Conservation (phyloP, 345 rosid genomes). For the Pugionium dolabratum region DNA sequence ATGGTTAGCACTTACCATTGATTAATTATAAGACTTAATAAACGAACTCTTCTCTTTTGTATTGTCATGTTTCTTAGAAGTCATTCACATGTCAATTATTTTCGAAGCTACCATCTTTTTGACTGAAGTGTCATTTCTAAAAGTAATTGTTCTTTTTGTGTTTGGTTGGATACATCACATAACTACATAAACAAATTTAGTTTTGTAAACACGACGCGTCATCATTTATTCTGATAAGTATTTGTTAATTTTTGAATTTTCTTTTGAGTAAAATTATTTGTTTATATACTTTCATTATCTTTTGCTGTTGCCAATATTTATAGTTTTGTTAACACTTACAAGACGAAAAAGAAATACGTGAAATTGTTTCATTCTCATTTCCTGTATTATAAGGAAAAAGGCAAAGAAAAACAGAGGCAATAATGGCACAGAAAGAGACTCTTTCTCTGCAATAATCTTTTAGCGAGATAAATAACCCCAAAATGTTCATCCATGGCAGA, state of each 20-base stretch:
- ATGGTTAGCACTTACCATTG: neutral
- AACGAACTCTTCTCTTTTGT: neutral
- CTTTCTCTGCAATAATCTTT: constrained; percentile 4
- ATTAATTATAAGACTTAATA: constrained; percentile 13
- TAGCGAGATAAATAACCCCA: neutral
- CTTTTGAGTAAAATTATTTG: neutral
- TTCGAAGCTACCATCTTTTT: constrained; percentile 3
- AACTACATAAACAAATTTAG: neutral
- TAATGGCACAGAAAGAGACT: constrained; percentile 4
- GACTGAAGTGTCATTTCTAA: neutral
- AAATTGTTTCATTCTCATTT: constrained; percentile 16
- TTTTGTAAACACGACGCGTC: neutral
- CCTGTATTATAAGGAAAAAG: neutral
- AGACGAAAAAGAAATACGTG: neutral
- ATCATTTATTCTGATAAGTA: neutral
- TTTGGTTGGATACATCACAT: neutral
- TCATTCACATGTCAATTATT: constrained; percentile 17
- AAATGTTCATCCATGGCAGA: constrained; percentile 10
- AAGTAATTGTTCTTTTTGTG: neutral
- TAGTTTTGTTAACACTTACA: neutral
- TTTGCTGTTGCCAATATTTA: neutral
- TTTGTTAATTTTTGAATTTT: too few relatives aligned
- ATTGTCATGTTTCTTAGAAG: constrained; percentile 1
- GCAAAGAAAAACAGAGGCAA: neutral
- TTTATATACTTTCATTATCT: neutral